A percentile compares a stretch with the other conserved stretches of the same genome.
These are phyloP conservation scores for Xylaria sp. DNA, from an alignment of 2,329 filamentous ascomycete genomes.

Conservation along the genomic window DNA sequence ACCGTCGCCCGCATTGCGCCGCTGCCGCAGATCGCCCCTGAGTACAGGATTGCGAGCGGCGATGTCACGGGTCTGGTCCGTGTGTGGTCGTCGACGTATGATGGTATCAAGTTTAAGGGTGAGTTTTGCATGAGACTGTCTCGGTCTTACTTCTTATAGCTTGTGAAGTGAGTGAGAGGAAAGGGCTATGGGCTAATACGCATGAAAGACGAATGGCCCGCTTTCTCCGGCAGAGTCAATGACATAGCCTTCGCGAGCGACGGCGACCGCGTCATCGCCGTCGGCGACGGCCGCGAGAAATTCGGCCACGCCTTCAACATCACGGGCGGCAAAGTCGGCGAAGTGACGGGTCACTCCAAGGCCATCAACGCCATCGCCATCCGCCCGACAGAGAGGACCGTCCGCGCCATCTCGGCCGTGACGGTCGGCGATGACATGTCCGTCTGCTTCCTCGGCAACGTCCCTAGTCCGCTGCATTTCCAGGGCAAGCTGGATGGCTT, in stretches of 20 bases:
- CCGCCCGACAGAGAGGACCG: slow-evolving; percentile 56
- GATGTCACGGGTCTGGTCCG: slow-evolving; percentile 79
- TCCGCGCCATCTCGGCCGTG: slow-evolving; percentile 78
- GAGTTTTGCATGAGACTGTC: slow-evolving; percentile 8
- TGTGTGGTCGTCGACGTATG: slow-evolving; percentile 89
- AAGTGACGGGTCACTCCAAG: slow-evolving; percentile 86
- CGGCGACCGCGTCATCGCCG: slow-evolving; percentile 91
- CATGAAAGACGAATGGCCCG: slow-evolving; percentile 70
- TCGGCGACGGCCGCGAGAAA: slow-evolving; percentile 89
- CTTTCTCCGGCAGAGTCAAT: slow-evolving; percentile 91
- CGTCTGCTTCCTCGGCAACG: slow-evolving; percentile 75
- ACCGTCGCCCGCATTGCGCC: slow-evolving; percentile 93
- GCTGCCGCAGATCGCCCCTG: slow-evolving; percentile 49
- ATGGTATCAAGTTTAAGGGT: slow-evolving; percentile 69
- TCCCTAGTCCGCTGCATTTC: slow-evolving; percentile 90
- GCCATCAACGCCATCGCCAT: slow-evolving; percentile 88
- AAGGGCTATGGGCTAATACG: slow-evolving; percentile 11
- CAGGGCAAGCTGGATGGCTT: slow-evolving; percentile 71
- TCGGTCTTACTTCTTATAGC: no score
- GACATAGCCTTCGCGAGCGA: slow-evolving; percentile 98
- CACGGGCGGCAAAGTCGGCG: slow-evolving; percentile 93
- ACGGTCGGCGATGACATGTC: slow-evolving; percentile 87
- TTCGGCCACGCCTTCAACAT: slow-evolving; percentile 92
- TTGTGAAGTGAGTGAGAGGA: no score
- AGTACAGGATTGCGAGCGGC: slow-evolving; percentile 86